Percentiles rank a stretch among this genome's conserved stretches.
Evolutionary conservation across 306 rosid genomes (phyloP).

Genomic region (Sicyos edulis): DNA sequence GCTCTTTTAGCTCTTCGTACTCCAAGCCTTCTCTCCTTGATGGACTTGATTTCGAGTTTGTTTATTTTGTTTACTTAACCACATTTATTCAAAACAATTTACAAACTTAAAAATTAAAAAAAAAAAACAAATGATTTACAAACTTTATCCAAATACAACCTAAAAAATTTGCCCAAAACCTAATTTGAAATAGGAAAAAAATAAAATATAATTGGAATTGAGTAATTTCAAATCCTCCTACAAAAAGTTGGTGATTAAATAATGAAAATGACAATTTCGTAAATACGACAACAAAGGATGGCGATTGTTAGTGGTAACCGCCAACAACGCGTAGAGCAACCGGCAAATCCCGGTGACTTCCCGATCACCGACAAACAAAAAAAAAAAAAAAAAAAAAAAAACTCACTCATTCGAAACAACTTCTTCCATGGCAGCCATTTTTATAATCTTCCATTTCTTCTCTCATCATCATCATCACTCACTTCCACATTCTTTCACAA

Average conservation of each 20-base stretch:
- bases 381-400: not conserved
- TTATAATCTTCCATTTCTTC: slow-evolving; percentile 2
- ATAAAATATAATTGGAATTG: too few species aligned
- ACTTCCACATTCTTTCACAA: not conserved
- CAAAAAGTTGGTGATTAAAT: not conserved
- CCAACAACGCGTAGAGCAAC: slow-evolving; percentile 12
- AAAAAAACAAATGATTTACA: too few species aligned
- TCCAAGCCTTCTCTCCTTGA: too few species aligned
- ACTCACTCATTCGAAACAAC: not conserved
- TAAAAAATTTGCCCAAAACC: too few species aligned
- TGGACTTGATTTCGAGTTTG: too few species aligned
- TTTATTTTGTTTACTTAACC: too few species aligned
- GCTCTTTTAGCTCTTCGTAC: too few species aligned
- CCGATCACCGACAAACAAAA: slow-evolving; percentile 23
- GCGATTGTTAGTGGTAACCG: not conserved
- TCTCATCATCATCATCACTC: slow-evolving; percentile 19
- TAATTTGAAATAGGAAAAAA: too few species aligned
- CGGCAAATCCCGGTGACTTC: slow-evolving; percentile 22
- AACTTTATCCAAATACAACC: too few species aligned
- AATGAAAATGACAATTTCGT: slow-evolving; percentile 8
- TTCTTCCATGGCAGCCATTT: not conserved
- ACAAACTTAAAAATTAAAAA: too few species aligned
- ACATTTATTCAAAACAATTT: too few species aligned
- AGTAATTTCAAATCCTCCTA: not conserved
- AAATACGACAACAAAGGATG: slow-evolving; percentile 9